Percentiles rank a stretch among this genome's conserved stretches.
phyloP scores from a whole-genome alignment of 495 filamentous ascomycete species.

The Podospora pseudoanserina region DNA sequence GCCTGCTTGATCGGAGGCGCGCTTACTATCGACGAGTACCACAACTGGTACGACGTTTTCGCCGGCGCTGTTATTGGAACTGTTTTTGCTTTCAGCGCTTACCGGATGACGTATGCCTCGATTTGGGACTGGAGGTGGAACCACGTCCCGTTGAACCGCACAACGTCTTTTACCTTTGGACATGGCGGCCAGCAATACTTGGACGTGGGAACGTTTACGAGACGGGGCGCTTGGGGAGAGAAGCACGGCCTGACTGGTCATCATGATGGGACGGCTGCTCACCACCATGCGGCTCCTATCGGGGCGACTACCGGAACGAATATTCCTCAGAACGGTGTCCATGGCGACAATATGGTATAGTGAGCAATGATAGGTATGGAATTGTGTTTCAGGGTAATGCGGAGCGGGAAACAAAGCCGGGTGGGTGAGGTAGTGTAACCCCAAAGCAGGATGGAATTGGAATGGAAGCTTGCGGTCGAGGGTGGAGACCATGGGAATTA shows the following conservation, averaged over 20 bases:
- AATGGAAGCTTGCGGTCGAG: background rate
- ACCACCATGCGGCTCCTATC: background rate
- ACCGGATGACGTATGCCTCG: conserved; percentile 55
- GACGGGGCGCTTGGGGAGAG: background rate
- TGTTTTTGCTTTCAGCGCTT: conserved; percentile 53
- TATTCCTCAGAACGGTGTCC: background rate
- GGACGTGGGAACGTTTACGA: background rate
- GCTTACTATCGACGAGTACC: conserved; percentile 59
- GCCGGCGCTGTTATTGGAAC: conserved; percentile 58
- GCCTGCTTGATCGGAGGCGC: conserved; percentile 56
- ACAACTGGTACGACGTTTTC: conserved; percentile 59
- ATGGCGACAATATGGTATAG: background rate
- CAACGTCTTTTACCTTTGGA: conserved; percentile 5
- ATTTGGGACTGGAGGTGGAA: conserved; percentile 59
- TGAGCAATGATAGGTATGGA: background rate
- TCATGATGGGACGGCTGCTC: background rate
- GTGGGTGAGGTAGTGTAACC: too few relatives aligned
- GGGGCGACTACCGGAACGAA: background rate
- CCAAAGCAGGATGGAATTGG: background rate
- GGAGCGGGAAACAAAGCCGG: too few relatives aligned
- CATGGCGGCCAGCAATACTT: background rate
- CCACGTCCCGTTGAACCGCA: conserved; percentile 44
- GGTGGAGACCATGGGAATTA: background rate
- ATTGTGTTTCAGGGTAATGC: too few relatives aligned
- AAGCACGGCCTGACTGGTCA: background rate